phyloP scores from a whole-genome alignment of 441 rosid species.

The Adansonia rubrostipa region DNA sequence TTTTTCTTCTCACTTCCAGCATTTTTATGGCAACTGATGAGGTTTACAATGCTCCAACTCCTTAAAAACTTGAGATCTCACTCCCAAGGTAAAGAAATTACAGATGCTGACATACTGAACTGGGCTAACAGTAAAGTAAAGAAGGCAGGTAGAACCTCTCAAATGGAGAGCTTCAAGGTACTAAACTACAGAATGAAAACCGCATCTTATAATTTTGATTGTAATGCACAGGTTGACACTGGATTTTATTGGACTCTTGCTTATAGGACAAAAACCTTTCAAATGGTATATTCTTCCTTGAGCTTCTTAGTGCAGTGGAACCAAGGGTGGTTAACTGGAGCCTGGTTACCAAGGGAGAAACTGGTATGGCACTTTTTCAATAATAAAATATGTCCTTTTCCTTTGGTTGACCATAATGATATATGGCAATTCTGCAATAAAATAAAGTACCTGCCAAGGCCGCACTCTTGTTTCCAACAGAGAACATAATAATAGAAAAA shows the following conservation, averaged over 20 bases:
- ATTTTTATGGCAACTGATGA: constrained; percentile 91
- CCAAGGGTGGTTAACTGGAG: constrained; percentile 97
- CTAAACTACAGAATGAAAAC: constrained; percentile 28
- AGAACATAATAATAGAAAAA: neutral
- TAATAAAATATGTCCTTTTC: neutral
- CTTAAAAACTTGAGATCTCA: constrained; percentile 82
- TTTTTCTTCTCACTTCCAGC: constrained; percentile 50
- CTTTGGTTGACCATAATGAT: too few species aligned
- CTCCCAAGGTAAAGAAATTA: constrained; percentile 87
- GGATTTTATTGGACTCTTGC: constrained; percentile 23
- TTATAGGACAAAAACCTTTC: constrained; percentile 82
- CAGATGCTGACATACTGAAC: constrained; percentile 75
- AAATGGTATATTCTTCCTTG: constrained; percentile 83
- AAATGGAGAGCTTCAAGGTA: constrained; percentile 90
- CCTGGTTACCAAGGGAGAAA: constrained; percentile 85
- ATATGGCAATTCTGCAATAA: too few species aligned
- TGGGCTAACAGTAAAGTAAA: constrained; percentile 93
- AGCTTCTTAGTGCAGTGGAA: constrained; percentile 85
- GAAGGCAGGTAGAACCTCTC: constrained; percentile 65
- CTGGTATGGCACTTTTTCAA: constrained; percentile 44
- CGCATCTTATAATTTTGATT: neutral
- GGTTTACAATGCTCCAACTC: constrained; percentile 93
- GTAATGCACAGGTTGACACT: neutral
- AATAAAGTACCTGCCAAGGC: too few species aligned
- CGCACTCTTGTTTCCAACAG: neutral